phyloP scores from a whole-genome alignment of 257 asterid species.

The Solanum piurae region DNA sequence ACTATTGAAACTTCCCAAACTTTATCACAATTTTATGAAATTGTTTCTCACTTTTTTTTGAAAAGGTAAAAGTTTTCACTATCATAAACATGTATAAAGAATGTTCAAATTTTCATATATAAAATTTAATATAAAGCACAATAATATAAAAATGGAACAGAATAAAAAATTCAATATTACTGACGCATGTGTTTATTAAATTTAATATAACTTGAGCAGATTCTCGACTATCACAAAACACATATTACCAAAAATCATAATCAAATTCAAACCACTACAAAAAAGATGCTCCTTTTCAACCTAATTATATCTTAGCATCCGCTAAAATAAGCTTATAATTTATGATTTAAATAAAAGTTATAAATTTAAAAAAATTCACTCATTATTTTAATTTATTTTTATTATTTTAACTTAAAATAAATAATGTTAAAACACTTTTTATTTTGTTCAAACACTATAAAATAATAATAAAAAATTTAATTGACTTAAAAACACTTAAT shows the following conservation, averaged over 20 bases:
- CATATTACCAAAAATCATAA: neutral
- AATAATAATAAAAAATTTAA: neutral
- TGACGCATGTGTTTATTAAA: fast-evolving
- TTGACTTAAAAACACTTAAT: neutral
- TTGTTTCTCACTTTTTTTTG: no score
- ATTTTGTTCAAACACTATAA: neutral
- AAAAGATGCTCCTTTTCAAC: neutral
- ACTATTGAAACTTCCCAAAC: neutral
- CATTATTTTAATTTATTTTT: no score
- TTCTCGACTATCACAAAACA: neutral
- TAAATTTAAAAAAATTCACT: no score
- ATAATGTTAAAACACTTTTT: no score
- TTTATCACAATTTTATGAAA: neutral
- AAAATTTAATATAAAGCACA: neutral
- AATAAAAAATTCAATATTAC: neutral
- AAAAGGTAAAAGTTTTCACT: neutral
- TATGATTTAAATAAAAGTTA: no score
- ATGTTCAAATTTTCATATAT: neutral
- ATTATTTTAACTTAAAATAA: no score
- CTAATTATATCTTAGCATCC: neutral
- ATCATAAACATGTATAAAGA: neutral
- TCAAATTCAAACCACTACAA: neutral
- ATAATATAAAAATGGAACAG: neutral
- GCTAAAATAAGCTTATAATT: no score
- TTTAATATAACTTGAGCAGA: neutral